Conservation (phyloP, 192 early-diverging fungal genomes). For the Pilaira anomala region DNA sequence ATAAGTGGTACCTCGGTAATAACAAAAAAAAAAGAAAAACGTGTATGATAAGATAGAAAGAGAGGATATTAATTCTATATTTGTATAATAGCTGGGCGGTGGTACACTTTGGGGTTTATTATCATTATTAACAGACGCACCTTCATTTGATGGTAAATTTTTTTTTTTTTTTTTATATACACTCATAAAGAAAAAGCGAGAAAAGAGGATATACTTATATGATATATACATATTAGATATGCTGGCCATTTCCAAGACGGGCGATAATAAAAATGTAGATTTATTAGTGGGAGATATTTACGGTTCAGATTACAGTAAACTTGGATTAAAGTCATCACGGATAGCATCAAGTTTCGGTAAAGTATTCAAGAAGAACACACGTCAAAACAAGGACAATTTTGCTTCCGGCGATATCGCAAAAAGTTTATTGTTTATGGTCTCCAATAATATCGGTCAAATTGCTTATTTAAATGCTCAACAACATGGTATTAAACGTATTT, state of each 20-base stretch:
- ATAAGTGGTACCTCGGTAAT: conserved; percentile 80
- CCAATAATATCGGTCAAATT: conserved; percentile 99
- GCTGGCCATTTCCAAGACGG: conserved; percentile 81
- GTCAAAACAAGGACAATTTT: conserved; percentile 56
- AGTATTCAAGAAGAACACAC: conserved; percentile 82
- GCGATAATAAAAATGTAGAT: conserved; percentile 89
- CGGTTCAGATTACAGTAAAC: conserved; percentile 83
- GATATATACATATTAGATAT: conserved; percentile 57
- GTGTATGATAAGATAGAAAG: neutral
- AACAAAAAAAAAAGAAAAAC: neutral
- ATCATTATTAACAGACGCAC: conserved; percentile 84
- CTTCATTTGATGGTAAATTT: conserved; percentile 75
- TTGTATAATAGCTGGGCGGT: conserved; percentile 75
- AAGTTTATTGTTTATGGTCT: conserved; percentile 91
- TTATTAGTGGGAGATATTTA: conserved; percentile 98
- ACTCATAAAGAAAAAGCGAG: too few relatives aligned
- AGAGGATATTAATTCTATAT: neutral
- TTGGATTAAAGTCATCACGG: conserved; percentile 89
- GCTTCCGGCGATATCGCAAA: conserved; percentile 81
- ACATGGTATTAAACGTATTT: conserved; percentile 84
- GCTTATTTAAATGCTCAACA: conserved; percentile 94
- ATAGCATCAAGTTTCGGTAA: conserved; percentile 96
- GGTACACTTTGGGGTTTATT: conserved; percentile 96
- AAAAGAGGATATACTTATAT: too few relatives aligned
- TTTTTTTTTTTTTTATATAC: neutral